Conservation (phyloP, 352 stramenopile species). For the Poterioochromonas sp. region DNA sequence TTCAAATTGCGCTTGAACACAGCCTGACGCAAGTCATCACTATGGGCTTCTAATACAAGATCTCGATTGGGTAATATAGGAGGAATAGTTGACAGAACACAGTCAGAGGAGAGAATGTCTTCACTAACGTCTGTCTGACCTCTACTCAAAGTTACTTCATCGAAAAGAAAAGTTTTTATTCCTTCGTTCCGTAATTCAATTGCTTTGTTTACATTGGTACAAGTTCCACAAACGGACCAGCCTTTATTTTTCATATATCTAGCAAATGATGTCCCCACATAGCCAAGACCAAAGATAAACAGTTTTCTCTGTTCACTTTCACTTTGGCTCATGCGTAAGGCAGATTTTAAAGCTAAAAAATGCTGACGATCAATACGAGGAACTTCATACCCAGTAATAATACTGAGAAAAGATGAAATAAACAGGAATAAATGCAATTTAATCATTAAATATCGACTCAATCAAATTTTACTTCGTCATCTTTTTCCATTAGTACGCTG, state of each 20-base stretch:
- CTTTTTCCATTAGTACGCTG: too few relatives aligned
- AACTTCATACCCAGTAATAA: too few relatives aligned
- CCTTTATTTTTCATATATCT: constrained; percentile 55
- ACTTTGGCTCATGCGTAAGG: too few relatives aligned
- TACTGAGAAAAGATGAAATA: too few relatives aligned
- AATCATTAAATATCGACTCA: not conserved
- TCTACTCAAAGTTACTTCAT: constrained; percentile 52
- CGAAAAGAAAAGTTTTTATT: constrained; percentile 65
- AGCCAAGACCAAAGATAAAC: constrained; percentile 77
- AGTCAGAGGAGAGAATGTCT: constrained; percentile 55
- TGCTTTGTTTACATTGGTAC: constrained; percentile 50
- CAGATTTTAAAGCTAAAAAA: too few relatives aligned
- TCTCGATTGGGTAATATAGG: constrained; percentile 10
- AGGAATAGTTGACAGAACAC: constrained; percentile 58
- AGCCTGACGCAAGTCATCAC: constrained; percentile 53
- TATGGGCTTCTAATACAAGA: not conserved
- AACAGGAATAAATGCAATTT: not conserved
- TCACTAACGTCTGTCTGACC: constrained; percentile 40
- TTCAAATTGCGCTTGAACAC: constrained; percentile 47
- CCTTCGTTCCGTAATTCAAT: constrained; percentile 51
- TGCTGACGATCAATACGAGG: too few relatives aligned
- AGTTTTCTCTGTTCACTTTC: not conserved
- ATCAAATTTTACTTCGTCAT: too few relatives aligned
- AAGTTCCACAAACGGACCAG: constrained; percentile 60
- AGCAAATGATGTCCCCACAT: constrained; percentile 61